Evolutionary conservation across 306 rosid species (phyloP).

Genomic region (Clitoria ternatea): DNA sequence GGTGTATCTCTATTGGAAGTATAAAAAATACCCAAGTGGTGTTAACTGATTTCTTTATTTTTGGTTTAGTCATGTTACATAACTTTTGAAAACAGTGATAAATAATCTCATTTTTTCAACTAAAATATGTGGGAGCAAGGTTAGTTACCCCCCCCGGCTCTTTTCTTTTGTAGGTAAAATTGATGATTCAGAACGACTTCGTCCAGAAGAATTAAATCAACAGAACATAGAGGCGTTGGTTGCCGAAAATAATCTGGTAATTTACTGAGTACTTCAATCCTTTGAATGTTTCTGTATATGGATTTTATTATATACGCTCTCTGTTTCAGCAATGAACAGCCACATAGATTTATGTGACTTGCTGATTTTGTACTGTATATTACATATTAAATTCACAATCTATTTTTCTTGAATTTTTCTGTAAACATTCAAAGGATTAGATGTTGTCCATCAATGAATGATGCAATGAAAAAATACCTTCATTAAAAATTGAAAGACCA

Average conservation of each 20-base stretch:
- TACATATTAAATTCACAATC: not conserved
- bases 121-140: not conserved
- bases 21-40: not conserved
- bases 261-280: conserved; percentile 9
- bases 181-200: conserved; percentile 81
- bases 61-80: not conserved
- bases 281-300: conserved; percentile 9
- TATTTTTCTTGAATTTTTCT: conserved; percentile 2
- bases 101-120: conserved; percentile 9
- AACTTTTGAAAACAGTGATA: not conserved
- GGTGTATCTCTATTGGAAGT: conserved; percentile 6
- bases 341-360: not conserved
- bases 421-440: not conserved
- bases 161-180: conserved; percentile 52
- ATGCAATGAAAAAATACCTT: conserved; percentile 5
- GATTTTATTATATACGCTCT: not conserved
- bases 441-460: conserved; percentile 1
- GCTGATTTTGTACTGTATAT: not conserved
- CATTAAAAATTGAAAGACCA: not conserved
- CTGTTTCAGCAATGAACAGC: conserved; percentile 9
- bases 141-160: not conserved
- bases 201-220: conserved; percentile 96
- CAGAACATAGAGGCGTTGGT: conserved; percentile 96
- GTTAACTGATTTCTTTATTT: not conserved
- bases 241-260: conserved; percentile 94